These are phyloP conservation scores for Otatea glauca DNA, from an alignment of 176 grass and related monocot genomes.

Conservation along the genomic window DNA sequence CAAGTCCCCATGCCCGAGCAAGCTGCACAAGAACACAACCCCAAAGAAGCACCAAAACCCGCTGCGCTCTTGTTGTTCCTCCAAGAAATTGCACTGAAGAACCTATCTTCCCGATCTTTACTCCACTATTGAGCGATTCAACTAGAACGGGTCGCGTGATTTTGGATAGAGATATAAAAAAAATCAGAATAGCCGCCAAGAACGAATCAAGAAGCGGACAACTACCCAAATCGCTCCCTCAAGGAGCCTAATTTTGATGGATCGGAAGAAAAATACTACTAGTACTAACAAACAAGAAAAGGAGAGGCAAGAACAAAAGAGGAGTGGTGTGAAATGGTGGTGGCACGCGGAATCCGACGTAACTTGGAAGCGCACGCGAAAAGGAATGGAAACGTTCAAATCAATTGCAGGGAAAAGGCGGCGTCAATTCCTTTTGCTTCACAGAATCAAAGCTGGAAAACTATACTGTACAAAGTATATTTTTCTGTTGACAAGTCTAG, in stretches of 20 bases:
- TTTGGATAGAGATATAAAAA: neutral
- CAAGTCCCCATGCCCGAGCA: constrained; percentile 34
- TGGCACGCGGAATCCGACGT: constrained; percentile 38
- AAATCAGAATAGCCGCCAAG: constrained; percentile 30
- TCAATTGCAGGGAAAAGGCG: neutral
- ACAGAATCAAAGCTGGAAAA: too few species aligned
- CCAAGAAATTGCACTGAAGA: constrained; percentile 3
- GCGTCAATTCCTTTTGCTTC: neutral
- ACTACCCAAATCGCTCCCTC: neutral
- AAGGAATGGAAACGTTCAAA: constrained; percentile 37
- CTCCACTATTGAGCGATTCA: neutral
- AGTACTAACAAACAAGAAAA: neutral
- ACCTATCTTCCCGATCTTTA: constrained; percentile 25
- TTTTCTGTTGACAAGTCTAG: neutral
- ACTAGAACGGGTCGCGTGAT: constrained; percentile 7
- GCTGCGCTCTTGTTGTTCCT: neutral
- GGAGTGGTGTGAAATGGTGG: constrained; percentile 6
- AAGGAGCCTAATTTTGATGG: neutral
- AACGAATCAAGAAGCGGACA: constrained; percentile 36
- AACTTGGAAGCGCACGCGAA: constrained; percentile 13
- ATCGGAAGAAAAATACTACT: neutral
- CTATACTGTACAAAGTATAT: too few species aligned
- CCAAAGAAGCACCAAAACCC: constrained; percentile 27
- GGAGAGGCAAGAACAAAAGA: neutral
- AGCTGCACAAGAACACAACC: constrained; percentile 23